A percentile compares a stretch with the other conserved stretches of the same genome.
Evolutionary conservation across 1,284 basidiomycete species (phyloP).

Genomic region (Inonotus obliquus): DNA sequence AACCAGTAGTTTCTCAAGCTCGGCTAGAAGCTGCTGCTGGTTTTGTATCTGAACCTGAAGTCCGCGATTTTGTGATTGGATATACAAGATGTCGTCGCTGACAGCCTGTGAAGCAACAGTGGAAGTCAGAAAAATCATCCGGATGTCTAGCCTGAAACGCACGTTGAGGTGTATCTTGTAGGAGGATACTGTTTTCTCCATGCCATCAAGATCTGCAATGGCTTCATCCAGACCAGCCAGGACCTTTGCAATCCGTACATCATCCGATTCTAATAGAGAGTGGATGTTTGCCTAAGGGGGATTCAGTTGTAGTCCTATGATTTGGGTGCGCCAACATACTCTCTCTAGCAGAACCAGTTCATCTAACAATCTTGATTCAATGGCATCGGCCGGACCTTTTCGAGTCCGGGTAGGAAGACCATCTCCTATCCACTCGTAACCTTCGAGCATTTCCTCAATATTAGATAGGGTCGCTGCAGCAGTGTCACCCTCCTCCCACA

Average conservation of each 20-base stretch:
- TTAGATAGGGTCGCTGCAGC: constrained; percentile 80
- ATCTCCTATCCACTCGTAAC: constrained; percentile 91
- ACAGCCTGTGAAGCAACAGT: constrained; percentile 58
- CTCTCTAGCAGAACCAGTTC: constrained; percentile 90
- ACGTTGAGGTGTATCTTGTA: constrained; percentile 95
- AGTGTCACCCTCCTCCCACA: constrained; percentile 66
- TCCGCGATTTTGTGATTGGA: constrained; percentile 95
- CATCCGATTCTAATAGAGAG: constrained; percentile 91
- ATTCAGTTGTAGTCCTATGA: constrained; percentile 12
- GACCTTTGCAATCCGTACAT: constrained; percentile 82
- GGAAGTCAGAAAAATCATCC: neutral
- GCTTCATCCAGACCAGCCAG: constrained; percentile 87
- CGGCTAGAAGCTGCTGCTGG: constrained; percentile 77
- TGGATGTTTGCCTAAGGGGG: constrained; percentile 84
- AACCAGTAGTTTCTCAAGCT: constrained; percentile 83
- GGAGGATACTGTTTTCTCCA: constrained; percentile 81
- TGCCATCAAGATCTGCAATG: constrained; percentile 77
- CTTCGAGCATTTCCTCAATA: constrained; percentile 98
- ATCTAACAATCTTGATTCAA: constrained; percentile 81
- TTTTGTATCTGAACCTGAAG: constrained; percentile 98
- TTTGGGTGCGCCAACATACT: constrained; percentile 38
- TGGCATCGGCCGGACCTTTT: constrained; percentile 80
- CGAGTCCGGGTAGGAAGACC: constrained; percentile 37
- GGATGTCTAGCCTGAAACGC: constrained; percentile 4
- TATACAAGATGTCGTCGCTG: constrained; percentile 90